Conservation (phyloP, 2,329 filamentous ascomycete species). For the Trichophaea hybrida region DNA sequence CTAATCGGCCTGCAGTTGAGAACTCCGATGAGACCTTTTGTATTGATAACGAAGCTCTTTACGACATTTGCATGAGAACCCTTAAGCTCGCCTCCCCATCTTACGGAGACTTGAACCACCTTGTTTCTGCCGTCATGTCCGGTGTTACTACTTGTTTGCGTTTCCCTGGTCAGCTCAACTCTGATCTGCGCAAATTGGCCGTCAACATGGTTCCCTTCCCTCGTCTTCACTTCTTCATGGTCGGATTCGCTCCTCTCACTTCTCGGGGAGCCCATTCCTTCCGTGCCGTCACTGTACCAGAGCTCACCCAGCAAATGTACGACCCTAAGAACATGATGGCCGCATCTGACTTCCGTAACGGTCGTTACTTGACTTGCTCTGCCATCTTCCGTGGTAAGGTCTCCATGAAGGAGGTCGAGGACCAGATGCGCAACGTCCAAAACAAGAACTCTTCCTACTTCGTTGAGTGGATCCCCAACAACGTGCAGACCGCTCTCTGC, state of each 20-base stretch:
- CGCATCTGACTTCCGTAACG: slow-evolving; percentile 98
- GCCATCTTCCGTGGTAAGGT: slow-evolving; percentile 99
- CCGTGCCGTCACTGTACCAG: slow-evolving; percentile 92
- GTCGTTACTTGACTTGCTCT: slow-evolving; percentile 97
- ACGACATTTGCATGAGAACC: slow-evolving; percentile 99
- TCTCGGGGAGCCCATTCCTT: slow-evolving; percentile 84
- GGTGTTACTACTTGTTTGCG: slow-evolving; percentile 96
- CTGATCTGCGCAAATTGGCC: slow-evolving; percentile 95
- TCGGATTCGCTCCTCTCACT: slow-evolving; percentile 96
- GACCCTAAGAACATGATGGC: slow-evolving; percentile 99
- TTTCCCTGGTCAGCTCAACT: slow-evolving; percentile 99
- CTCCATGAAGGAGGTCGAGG: slow-evolving; percentile 99
- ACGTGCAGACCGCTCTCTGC: slow-evolving; percentile 98
- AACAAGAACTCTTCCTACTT: slow-evolving; percentile 99
- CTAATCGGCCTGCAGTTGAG: slow-evolving; percentile 47
- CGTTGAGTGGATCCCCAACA: slow-evolving; percentile 99
- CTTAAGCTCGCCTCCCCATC: slow-evolving; percentile 98
- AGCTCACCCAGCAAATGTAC: slow-evolving; percentile 99
- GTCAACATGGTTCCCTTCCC: slow-evolving; percentile 99
- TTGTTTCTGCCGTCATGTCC: slow-evolving; percentile 99
- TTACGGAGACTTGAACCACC: slow-evolving; percentile 98
- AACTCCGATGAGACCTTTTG: slow-evolving; percentile 99
- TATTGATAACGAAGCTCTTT: slow-evolving; percentile 99
- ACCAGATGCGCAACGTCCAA: slow-evolving; percentile 99
- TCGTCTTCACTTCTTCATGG: slow-evolving; percentile 99